phyloP scores from a whole-genome alignment of 768 basidiomycete genomes.

The Amyloporia xantha region DNA sequence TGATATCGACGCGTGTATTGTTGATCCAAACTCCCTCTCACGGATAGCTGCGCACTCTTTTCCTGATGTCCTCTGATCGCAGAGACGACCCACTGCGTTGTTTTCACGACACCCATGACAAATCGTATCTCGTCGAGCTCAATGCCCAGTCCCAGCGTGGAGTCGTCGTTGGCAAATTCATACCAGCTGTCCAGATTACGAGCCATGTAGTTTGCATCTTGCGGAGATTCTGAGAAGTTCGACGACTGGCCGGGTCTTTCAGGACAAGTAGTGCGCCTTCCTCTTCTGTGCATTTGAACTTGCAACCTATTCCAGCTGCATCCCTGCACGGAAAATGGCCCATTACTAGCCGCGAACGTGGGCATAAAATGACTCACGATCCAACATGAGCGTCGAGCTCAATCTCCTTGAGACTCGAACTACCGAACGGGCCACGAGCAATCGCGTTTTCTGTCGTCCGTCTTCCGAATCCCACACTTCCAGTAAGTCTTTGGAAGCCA shows the following conservation, averaged over 20 bases:
- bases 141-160: slow-evolving; percentile 5
- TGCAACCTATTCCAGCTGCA: not conserved
- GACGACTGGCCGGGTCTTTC: not conserved
- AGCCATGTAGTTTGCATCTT: slow-evolving; percentile 8
- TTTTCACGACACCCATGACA: slow-evolving; percentile 12
- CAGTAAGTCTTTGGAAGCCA: not conserved
- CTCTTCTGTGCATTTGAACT: slow-evolving; percentile 6
- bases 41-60: not conserved
- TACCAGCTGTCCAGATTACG: slow-evolving; percentile 13
- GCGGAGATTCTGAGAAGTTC: not conserved
- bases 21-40: slow-evolving; percentile 1
- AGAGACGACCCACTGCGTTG: slow-evolving; percentile 10
- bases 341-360: not conserved
- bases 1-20: not conserved
- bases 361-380: not conserved
- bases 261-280: slow-evolving; percentile 9
- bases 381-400: not conserved
- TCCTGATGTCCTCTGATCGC: slow-evolving; percentile 1
- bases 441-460: not conserved
- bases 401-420: not conserved
- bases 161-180: slow-evolving; percentile 8
- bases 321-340: not conserved
- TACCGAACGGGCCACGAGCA: not conserved
- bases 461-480: not conserved
- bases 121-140: slow-evolving; percentile 8